Conservation (phyloP, 306 rosid genomes). For the Comarum palustre region DNA sequence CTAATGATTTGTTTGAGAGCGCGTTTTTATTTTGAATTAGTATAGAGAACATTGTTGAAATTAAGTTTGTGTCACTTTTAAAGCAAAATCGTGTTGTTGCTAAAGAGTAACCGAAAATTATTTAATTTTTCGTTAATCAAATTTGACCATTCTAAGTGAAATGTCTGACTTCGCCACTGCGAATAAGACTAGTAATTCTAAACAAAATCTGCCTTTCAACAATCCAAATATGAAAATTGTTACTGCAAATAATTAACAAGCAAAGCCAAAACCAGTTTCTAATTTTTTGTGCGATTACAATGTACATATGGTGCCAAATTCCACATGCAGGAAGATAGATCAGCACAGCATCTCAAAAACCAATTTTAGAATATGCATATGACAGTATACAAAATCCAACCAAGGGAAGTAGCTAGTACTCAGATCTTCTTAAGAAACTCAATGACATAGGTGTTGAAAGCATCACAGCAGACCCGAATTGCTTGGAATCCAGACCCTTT, state of each 20-base stretch:
- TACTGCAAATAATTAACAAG: not conserved
- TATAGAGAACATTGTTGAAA: too few species aligned
- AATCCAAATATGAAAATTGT: not conserved
- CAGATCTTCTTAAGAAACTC: slow-evolving; percentile 64
- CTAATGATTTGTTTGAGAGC: too few species aligned
- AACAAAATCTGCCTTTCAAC: not conserved
- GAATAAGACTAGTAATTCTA: not conserved
- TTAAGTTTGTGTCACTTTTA: too few species aligned
- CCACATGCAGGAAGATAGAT: slow-evolving; percentile 11
- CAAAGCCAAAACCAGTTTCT: not conserved
- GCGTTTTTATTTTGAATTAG: too few species aligned
- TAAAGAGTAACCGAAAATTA: too few species aligned
- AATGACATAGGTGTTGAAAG: slow-evolving; percentile 72
- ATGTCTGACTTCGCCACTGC: too few species aligned
- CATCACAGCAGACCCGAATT: slow-evolving; percentile 47
- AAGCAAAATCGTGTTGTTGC: too few species aligned
- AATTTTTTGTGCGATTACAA: not conserved
- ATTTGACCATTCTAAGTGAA: too few species aligned
- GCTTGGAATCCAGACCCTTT: slow-evolving; percentile 75
- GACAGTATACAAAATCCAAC: not conserved
- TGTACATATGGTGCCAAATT: slow-evolving; percentile 10
- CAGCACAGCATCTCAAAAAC: slow-evolving; percentile 13
- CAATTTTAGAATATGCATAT: not conserved
- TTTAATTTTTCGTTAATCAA: too few species aligned
- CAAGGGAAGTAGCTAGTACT: slow-evolving; percentile 4